Evolutionary conservation across 2,329 filamentous ascomycete species (phyloP).

Genomic region (Xylariaceae sp.): DNA sequence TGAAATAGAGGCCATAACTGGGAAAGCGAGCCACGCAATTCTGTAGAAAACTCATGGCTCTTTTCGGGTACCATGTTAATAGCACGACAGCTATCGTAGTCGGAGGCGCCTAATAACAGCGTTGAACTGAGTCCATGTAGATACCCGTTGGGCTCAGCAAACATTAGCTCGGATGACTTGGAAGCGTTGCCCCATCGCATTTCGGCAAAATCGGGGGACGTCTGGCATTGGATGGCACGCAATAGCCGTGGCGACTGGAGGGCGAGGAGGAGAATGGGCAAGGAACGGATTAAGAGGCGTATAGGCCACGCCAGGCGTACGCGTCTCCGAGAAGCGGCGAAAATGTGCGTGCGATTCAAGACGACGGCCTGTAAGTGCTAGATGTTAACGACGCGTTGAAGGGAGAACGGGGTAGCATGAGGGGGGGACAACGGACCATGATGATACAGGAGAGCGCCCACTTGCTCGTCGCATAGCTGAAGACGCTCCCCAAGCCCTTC

Average conservation of each 20-base stretch:
- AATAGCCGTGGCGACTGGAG: conserved; percentile 66
- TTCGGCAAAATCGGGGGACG: conserved; percentile 64
- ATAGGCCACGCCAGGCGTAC: conserved; percentile 70
- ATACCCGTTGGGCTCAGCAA: conserved; percentile 62
- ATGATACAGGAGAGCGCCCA: conserved; percentile 88
- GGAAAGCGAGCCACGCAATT: conserved; percentile 72
- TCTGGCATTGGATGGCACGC: conserved; percentile 88
- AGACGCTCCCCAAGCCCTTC: conserved; percentile 75
- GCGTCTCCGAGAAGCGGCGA: conserved; percentile 78
- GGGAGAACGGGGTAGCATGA: background rate
- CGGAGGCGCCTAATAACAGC: conserved; percentile 67
- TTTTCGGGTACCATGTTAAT: conserved; percentile 64
- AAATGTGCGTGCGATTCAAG: conserved; percentile 88
- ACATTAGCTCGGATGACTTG: conserved; percentile 63
- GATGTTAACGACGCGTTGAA: conserved; percentile 11
- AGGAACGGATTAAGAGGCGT: conserved; percentile 62
- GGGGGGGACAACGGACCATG: conserved; percentile 47
- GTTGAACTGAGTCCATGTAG: conserved; percentile 67
- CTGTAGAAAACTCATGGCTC: conserved; percentile 43
- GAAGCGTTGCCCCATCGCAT: conserved; percentile 64
- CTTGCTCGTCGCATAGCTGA: conserved; percentile 83
- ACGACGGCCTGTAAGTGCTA: conserved; percentile 58
- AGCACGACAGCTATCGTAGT: conserved; percentile 68
- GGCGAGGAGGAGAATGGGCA: conserved; percentile 65
- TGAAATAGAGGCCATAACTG: conserved; percentile 70